Evolutionary conservation across 1,284 basidiomycete genomes (phyloP).

Genomic region (Pholiota adiposa): DNA sequence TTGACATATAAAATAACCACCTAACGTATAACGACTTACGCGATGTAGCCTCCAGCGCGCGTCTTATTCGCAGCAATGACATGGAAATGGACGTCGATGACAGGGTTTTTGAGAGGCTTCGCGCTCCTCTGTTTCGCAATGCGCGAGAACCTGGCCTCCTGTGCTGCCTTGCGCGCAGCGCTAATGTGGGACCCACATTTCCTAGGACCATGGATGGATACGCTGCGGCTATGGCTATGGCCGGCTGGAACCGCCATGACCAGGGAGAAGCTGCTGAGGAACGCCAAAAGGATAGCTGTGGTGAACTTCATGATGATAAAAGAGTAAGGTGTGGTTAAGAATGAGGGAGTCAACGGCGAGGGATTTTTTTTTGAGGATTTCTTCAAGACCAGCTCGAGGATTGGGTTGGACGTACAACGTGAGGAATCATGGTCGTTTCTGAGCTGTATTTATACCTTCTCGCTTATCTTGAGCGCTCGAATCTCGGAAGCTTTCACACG

Average conservation of each 20-base stretch:
- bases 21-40: constrained; percentile 16
- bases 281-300: background rate
- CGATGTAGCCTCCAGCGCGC: constrained; percentile 22
- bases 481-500: background rate
- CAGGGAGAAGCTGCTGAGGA: background rate
- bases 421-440: background rate
- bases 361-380: background rate
- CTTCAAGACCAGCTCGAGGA: constrained; percentile 6
- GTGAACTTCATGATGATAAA: constrained; percentile 1
- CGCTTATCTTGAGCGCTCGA: background rate
- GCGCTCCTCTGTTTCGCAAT: background rate
- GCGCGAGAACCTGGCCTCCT: constrained; percentile 1
- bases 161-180: constrained; percentile 1
- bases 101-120: background rate
- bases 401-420: constrained; percentile 2
- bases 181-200: constrained; percentile 3
- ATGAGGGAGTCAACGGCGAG: background rate
- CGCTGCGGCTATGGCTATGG: background rate
- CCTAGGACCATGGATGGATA: background rate
- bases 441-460: background rate
- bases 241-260: background rate
- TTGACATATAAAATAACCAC: background rate
- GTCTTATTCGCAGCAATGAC: constrained; percentile 24
- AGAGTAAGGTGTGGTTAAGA: background rate
- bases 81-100: constrained; percentile 26